Evolutionary conservation across 768 basidiomycete species (phyloP), one percentile per base, ranked within the genome.

Genomic region (Psilocybe azurescens): DNA sequence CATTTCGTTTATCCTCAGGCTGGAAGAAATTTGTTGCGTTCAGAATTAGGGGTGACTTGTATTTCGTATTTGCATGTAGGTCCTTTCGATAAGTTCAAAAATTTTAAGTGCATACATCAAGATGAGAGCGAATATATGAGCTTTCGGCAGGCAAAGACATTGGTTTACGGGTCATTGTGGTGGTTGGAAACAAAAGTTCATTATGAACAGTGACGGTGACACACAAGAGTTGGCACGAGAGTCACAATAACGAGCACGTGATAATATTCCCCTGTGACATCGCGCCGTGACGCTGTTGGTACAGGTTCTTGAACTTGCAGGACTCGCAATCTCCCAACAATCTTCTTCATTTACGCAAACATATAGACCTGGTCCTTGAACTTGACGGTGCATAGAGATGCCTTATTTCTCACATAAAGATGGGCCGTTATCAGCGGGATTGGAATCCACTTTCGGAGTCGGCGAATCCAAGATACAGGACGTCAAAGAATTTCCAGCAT

Each of bases 161-260:
- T 2, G 24, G 24, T 24, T 24, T 24, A 24, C 24, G 24, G 24
- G 24, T 24, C 11, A 36, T 36, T 36, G 33, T 36, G 33, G 33
- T 36, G 33, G 33, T 36, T 36, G 11, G 33, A 49, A 18, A 49
- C 14, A 49, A 49, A 9, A 24, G 48, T n/a, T 49, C 18, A 18
- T 10, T 49, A 20, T 20, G 44, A 20, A 14, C 44, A 47, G 28
- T 20, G 18, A n/a, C 28, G 2, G 18, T 16, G 20, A n/a, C 48
- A 49, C 33, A 24, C 24, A 24, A 24, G 24, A 24, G 24, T 24
- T 24, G 24, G 24, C 24, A 24, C 24, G 24, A 24, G 38, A 39
- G 8, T 39, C 38, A 39, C 38, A 28, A 47, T 14, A 13, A 46
- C 58, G 36, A 16, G 9, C 58, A 59, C 58, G 58, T 59, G 58